Evolutionary conservation across 805 yeast species (phyloP), one percentile per base, ranked within the genome.

Genomic region (Pichia membranifaciens): DNA sequence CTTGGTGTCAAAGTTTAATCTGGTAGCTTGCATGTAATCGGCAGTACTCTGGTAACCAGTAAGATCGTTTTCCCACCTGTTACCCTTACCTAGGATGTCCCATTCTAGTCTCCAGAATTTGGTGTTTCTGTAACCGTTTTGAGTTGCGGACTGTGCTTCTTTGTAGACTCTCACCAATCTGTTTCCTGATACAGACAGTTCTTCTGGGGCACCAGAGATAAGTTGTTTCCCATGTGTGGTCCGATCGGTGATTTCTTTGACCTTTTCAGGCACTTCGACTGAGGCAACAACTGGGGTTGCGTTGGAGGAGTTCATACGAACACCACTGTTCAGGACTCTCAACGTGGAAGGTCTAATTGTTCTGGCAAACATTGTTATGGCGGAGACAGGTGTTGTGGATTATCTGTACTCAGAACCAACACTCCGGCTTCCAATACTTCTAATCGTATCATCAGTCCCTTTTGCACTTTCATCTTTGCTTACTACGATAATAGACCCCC

Each of bases 51-150:
- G 90, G 72, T 85, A 87, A 22, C 96, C 96, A 66, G 87, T 87
- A 62, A 87, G 72, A 63, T 85, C 91, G 66, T 87, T 87, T 62
- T 87, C 96, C 95, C 95, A 87, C 62, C 93, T 72, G 71, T 87
- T 80, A 20, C 84, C 87, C 59, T 82, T 79, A 39, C 81, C 81
- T 48, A 82, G 68, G 37, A 86, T 76, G 60, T 87, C 95, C 91
- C 93, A 87, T 66, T 87, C 95, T 48, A 87, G 61, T 58, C 78
- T 80, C 96, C 96, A 87, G 55, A 60, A 64, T 47, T 68, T 64
- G 17, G 76, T 73, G 58, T 77, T 74, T 57, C 71, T 69, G 17
- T 57, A 58, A 12, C 90, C 87, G 32, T 87, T 79, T 69, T 87
- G 96, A 16, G 90, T 87, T 34, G 95, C 95, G 15, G 87, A 73